Conservation (phyloP, 495 filamentous ascomycete genomes). For the Penicillium ochrochloron region DNA sequence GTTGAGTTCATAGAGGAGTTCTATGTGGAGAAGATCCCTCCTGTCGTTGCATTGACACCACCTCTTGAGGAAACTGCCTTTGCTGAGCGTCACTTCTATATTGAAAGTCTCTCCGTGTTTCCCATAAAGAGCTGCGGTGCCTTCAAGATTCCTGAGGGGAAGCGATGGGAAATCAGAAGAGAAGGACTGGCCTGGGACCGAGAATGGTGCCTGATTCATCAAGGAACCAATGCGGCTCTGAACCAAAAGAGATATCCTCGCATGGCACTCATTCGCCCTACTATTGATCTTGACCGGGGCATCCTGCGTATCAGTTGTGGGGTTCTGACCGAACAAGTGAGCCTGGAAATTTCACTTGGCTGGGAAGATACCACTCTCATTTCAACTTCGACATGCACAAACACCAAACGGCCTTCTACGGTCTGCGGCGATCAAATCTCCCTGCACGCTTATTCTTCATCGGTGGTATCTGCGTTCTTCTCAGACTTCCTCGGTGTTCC, state of each 20-base stretch:
- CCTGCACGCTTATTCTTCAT: constrained; percentile 67
- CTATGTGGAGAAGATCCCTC: constrained; percentile 60
- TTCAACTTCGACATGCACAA: constrained; percentile 45
- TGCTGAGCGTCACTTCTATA: constrained; percentile 39
- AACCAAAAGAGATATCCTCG: constrained; percentile 81
- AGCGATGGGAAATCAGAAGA: constrained; percentile 71
- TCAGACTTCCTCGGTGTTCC: constrained; percentile 71
- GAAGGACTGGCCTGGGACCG: constrained; percentile 90
- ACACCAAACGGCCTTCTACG: constrained; percentile 47
- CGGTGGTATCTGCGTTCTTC: constrained; percentile 72
- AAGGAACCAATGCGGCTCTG: constrained; percentile 74
- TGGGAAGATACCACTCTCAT: constrained; percentile 60
- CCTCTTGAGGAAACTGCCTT: constrained; percentile 22
- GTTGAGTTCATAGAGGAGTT: constrained; percentile 77
- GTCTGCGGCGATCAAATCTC: constrained; percentile 81
- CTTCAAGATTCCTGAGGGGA: constrained; percentile 66
- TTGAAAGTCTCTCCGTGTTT: constrained; percentile 70
- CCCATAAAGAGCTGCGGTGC: constrained; percentile 91
- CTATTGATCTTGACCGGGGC: constrained; percentile 65
- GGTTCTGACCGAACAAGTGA: constrained; percentile 27
- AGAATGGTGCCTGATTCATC: constrained; percentile 91
- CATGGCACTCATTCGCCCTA: constrained; percentile 80
- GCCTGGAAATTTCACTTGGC: constrained; percentile 61
- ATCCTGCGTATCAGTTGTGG: constrained; percentile 55
- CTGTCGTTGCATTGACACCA: constrained; percentile 29